Percentiles rank a stretch among this genome's conserved stretches.
Evolutionary conservation across 2,329 filamentous ascomycete genomes (phyloP).

Genomic region (Colletotrichum sojae): DNA sequence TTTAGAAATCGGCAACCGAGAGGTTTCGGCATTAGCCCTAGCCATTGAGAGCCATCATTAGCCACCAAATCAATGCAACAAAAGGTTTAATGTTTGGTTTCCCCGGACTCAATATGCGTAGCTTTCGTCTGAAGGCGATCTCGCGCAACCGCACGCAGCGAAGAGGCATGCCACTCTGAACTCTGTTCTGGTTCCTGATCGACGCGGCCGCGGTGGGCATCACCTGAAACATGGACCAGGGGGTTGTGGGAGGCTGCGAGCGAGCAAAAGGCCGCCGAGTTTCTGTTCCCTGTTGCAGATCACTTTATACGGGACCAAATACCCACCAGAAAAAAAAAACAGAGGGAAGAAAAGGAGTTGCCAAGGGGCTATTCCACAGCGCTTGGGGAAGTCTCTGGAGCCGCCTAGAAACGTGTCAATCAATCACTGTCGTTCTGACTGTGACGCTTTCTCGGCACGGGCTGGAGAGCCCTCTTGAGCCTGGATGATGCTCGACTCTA

Average conservation of each 20-base stretch:
- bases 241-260: not conserved
- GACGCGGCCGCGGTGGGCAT: constrained; percentile 31
- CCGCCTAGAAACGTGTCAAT: too few species aligned
- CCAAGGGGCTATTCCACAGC: constrained; percentile 1
- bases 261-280: not conserved
- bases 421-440: not conserved
- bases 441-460: constrained; percentile 8
- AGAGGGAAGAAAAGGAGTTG: not conserved
- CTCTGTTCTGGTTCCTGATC: constrained; percentile 33
- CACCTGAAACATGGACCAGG: constrained; percentile 36
- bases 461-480: constrained; percentile 9
- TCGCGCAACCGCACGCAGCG: not conserved
- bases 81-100: not conserved
- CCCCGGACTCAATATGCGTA: constrained; percentile 13
- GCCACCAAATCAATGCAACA: not conserved
- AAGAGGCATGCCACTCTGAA: constrained; percentile 14
- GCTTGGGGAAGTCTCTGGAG: constrained; percentile 6
- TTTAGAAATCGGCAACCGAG: not conserved
- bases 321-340: constrained; percentile 9
- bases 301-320: constrained; percentile 35
- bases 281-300: constrained; percentile 27
- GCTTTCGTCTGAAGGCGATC: constrained; percentile 17
- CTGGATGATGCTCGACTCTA: not conserved
- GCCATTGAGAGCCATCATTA: not conserved
- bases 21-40: not conserved